Base-by-base conservation (phyloP, 2,329 filamentous ascomycete genomes). In the Teratosphaeria epicoccoides region DNA sequence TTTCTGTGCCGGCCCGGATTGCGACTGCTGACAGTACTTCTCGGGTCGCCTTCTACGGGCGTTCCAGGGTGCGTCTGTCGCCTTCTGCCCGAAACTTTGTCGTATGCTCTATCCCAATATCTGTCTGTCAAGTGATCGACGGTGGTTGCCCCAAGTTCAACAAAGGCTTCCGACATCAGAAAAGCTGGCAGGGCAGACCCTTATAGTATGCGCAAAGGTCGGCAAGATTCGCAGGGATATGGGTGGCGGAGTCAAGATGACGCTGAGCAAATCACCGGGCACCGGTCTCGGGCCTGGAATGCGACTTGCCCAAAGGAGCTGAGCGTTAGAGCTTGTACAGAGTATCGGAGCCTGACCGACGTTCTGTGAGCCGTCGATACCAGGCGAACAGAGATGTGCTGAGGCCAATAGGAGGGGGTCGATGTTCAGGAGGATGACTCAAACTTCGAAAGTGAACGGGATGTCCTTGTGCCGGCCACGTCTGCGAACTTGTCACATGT, bases 51-150 rank as follows among this genome's bases (percentile, higher is more conserved):
- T 22, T 43, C 26, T 12, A 23, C 11, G 17, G 33, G 29, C 6
- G 22, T 29, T 37, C 25, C 28, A 7, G 49, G 46, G 43, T 46
- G 14, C 14, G 40, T 22, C 45, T 25, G 24, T 43, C 33, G 26
- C 33, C 47, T 37, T 24, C n/a, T 24, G 28, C 24, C 17, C 25
- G 22, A 22, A 6, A 50, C 24, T 9, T 52, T 55, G 51, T 64
- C 62, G 54, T 60, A 64, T 24, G 51, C 55, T n/a, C 50, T 49
- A 24, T 66, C 63, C 47, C 56, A 63, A 45, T 66, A 55, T 25
- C 56, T 57, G 43, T 62, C 57, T 25, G 57, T 56, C 17, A 61
- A 45, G 46, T 61, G 57, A 49, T 60, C 57, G 43, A 58, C 28
- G 23, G 55, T 54, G 46, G 61, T 59, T 24, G 59, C 57, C 7